Percentiles rank a stretch among this genome's conserved stretches.
Evolutionary conservation across 352 stramenopile genomes (phyloP).

Genomic region (Phytophthora pluvialis): DNA sequence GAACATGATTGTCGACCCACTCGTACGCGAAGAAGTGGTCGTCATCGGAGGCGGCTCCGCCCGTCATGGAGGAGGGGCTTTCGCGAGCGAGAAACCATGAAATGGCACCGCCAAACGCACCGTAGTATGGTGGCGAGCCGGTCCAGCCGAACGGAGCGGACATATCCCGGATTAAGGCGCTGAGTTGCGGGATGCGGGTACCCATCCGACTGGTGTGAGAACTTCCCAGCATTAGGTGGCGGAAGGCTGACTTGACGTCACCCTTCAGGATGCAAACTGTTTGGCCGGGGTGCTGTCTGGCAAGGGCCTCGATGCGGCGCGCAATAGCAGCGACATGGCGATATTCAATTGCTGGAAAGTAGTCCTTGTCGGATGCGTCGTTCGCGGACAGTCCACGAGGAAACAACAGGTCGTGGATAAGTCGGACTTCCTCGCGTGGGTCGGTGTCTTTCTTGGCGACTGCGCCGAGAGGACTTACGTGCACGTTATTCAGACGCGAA

Average conservation of each 20-base stretch:
- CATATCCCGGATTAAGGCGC: background rate
- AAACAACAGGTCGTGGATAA: slow-evolving; percentile 20
- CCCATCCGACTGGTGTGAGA: background rate
- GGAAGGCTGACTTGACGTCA: background rate
- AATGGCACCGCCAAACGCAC: background rate
- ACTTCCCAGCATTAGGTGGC: background rate
- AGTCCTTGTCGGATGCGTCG: background rate
- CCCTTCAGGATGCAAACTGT: slow-evolving; percentile 6
- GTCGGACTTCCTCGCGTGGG: slow-evolving; percentile 7
- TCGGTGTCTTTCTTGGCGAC: slow-evolving; percentile 12
- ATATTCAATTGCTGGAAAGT: background rate
- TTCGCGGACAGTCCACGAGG: slow-evolving; percentile 5
- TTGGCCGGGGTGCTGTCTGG: background rate
- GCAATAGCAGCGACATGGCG: background rate
- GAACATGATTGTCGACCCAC: background rate
- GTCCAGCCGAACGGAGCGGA: background rate
- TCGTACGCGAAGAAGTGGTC: background rate
- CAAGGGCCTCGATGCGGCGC: background rate
- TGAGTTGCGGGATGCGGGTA: background rate
- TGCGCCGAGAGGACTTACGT: slow-evolving; percentile 8
- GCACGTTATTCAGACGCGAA: background rate
- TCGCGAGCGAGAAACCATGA: background rate
- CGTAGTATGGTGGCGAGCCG: background rate
- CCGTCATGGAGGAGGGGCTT: background rate
- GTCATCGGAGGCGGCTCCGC: background rate